Conservation (phyloP, 345 rosid genomes). For the Bruguiera parviflora region DNA sequence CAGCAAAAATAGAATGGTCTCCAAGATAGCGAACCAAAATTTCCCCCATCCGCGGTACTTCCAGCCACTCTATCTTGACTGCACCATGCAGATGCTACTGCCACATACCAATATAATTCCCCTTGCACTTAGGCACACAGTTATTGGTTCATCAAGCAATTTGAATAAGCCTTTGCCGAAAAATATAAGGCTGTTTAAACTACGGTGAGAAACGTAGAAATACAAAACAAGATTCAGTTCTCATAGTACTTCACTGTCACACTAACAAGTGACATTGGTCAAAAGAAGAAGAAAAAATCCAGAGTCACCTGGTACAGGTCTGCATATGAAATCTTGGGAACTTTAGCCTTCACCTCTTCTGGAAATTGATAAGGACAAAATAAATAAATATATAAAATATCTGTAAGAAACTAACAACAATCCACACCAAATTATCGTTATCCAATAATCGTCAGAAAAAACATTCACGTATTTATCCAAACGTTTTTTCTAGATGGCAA, state of each 20-base stretch:
- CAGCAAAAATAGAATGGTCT: background rate
- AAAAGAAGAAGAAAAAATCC: background rate
- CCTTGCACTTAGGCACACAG: background rate
- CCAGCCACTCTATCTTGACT: background rate
- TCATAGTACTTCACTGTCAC: background rate
- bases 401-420: background rate
- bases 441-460: too few species aligned
- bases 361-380: background rate
- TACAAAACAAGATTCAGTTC: background rate
- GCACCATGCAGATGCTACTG: background rate
- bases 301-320: constrained; percentile 59
- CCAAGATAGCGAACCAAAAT: background rate
- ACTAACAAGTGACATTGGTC: background rate
- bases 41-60: background rate
- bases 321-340: constrained; percentile 77
- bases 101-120: background rate
- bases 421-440: background rate
- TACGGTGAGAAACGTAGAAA: too few species aligned
- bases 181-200: too few species aligned
- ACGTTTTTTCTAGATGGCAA: too few species aligned
- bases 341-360: constrained; percentile 80
- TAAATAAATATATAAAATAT: background rate
- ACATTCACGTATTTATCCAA: too few species aligned
- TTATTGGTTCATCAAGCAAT: background rate
- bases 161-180: background rate